These are phyloP conservation scores for Wallacemonas sp. DNA, from an alignment of 208 protist species.

Conservation along the genomic window DNA sequence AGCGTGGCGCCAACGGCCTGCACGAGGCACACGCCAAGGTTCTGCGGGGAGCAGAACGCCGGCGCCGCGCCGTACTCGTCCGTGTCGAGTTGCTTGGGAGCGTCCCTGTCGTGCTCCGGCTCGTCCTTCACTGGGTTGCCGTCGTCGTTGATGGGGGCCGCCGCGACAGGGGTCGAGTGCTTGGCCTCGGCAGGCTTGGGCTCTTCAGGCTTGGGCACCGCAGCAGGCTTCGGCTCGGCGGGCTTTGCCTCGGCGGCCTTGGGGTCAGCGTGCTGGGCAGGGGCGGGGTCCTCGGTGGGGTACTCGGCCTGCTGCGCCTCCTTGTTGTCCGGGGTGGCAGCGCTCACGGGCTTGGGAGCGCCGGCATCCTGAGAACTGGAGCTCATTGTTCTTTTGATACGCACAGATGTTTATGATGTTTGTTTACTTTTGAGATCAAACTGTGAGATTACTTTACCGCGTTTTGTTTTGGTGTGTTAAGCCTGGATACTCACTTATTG, in stretches of 20 bases:
- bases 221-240: background rate
- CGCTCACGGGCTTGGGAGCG: background rate
- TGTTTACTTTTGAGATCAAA: conserved; percentile 17
- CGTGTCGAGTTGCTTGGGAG: background rate
- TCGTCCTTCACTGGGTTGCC: background rate
- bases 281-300: conserved; percentile 9
- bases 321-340: conserved; percentile 5
- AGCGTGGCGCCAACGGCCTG: conserved; percentile 29
- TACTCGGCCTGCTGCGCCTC: conserved; percentile 3
- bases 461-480: background rate
- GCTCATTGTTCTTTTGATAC: conserved; percentile 13
- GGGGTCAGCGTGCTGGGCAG: background rate
- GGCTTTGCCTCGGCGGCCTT: background rate
- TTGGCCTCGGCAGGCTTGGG: background rate
- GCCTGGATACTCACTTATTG: background rate
- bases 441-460: no score
- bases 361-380: background rate
- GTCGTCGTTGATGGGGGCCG: background rate
- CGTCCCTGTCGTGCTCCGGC: background rate
- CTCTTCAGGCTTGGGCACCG: background rate
- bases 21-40: conserved; percentile 37
- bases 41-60: conserved; percentile 31
- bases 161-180: background rate
- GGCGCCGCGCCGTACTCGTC: conserved; percentile 5
- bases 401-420: background rate